Evolutionary conservation across 192 early-diverging fungal genomes (phyloP).

Genomic region (Umbelopsis sp.): DNA sequence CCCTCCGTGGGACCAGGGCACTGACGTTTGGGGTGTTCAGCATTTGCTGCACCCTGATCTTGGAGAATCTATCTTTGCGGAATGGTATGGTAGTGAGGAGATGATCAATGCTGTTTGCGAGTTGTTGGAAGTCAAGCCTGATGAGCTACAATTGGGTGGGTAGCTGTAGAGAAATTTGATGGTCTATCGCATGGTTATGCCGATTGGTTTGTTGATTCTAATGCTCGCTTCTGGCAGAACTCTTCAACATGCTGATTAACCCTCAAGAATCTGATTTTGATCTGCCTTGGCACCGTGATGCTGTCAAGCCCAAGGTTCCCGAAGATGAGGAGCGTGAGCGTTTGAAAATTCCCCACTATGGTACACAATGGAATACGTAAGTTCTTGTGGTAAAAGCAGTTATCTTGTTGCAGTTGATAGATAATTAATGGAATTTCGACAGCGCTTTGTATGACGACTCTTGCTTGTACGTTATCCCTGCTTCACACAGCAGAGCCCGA

Average conservation of each 20-base stretch:
- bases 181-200: too few species aligned
- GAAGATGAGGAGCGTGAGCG: constrained; percentile 40
- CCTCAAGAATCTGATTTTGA: constrained; percentile 47
- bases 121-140: constrained; percentile 31
- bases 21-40: constrained; percentile 53
- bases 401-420: neutral
- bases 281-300: constrained; percentile 51
- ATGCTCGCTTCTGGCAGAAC: constrained; percentile 27
- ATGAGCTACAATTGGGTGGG: constrained; percentile 44
- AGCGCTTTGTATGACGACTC: constrained; percentile 51
- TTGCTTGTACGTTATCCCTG: constrained; percentile 47
- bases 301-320: constrained; percentile 34
- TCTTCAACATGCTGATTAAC: constrained; percentile 53
- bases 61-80: constrained; percentile 42
- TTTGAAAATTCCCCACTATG: constrained; percentile 49
- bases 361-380: constrained; percentile 55
- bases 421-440: neutral
- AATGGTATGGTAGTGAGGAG: constrained; percentile 46
- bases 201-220: too few species aligned
- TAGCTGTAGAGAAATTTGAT: neutral
- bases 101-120: constrained; percentile 45
- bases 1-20: constrained; percentile 48
- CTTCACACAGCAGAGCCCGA: constrained; percentile 44
- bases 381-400: neutral
- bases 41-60: constrained; percentile 49